Conservation (phyloP, 805 yeast genomes). For the Pichia insulana region DNA sequence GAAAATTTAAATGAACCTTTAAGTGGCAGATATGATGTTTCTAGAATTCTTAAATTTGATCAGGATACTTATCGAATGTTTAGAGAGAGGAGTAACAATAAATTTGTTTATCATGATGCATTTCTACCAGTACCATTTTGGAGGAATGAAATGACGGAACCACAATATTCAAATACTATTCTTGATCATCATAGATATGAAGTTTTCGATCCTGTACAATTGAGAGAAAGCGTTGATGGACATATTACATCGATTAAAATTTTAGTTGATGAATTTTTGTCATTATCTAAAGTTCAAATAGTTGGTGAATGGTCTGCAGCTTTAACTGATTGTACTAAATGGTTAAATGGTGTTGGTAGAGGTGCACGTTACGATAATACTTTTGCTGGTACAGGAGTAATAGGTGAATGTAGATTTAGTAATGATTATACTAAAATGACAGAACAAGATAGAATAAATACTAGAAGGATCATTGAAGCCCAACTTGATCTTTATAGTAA, state of each 20-base stretch:
- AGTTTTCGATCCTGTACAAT: constrained; percentile 63
- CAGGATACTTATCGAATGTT: constrained; percentile 35
- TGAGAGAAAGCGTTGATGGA: constrained; percentile 46
- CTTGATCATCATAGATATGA: constrained; percentile 90
- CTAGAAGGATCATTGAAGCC: constrained; percentile 49
- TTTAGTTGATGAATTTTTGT: constrained; percentile 35
- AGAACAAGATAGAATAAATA: constrained; percentile 31
- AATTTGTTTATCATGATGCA: constrained; percentile 59
- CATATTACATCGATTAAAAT: constrained; percentile 49
- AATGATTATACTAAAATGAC: constrained; percentile 36
- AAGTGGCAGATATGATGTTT: constrained; percentile 41
- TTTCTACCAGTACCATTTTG: constrained; percentile 48
- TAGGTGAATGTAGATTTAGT: constrained; percentile 45
- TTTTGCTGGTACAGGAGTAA: constrained; percentile 30
- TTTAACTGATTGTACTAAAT: constrained; percentile 58
- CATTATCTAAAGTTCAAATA: constrained; percentile 36
- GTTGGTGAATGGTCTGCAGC: constrained; percentile 71
- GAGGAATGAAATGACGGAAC: constrained; percentile 28
- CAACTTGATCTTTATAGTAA: constrained; percentile 46
- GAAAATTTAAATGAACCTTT: constrained; percentile 69
- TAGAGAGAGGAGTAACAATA: constrained; percentile 32
- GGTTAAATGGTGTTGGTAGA: constrained; percentile 61
- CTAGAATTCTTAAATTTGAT: constrained; percentile 33
- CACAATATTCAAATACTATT: constrained; percentile 40
- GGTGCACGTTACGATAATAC: constrained; percentile 64